Base-by-base conservation (phyloP, 2,329 filamentous ascomycete species). In the Byssochlamys sp. region DNA sequence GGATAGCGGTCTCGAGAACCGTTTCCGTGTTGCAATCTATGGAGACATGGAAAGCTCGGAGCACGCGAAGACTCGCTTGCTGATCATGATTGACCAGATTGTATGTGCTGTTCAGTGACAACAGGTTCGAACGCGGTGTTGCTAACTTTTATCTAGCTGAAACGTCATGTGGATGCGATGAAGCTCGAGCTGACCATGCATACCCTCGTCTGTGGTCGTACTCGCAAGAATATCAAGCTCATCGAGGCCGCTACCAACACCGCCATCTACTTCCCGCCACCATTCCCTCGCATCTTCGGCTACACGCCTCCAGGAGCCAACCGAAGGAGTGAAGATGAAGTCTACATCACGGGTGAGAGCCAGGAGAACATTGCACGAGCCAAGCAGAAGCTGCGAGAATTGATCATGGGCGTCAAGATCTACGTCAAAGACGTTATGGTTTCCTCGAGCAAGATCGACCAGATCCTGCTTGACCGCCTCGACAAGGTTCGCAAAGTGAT, bases 401-500 rank as follows among this genome's bases (percentile, higher is more conserved):
- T 95, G 45, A 88, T 95, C 31, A 81, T 85, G 67, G 84, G 85
- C 28, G 89, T 90, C 50, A 90, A 94, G 68, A 83, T 91, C 39
- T 91, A 87, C 65, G 87, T 95, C 69, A 99, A 99, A 75, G 91
- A 96, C 70, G 90, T 95, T 50, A 84, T 88, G 62, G 88, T 99
- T 59, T 89, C 91, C 53, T 84, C 90, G 31, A 88, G 89, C 71
- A 99, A 99, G 77, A 90, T 97, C 61, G 94, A 99, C 73, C 95
- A 88, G 71, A 92, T 99, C 65, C 75, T 99, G 58, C 84, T 97
- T 35, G 89, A 89, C 66, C 88, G 94, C 27, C 80, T 97, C 66
- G 92, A 97, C 74, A 97, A 97, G 74, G 90, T 99, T 58, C 90
- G 91, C 68, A 96, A 96, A 79, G 96, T 99, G 63, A 92, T 96